phyloP scores from a whole-genome alignment of 164 flowering plant genomes.

The Vitis rotundifolia region DNA sequence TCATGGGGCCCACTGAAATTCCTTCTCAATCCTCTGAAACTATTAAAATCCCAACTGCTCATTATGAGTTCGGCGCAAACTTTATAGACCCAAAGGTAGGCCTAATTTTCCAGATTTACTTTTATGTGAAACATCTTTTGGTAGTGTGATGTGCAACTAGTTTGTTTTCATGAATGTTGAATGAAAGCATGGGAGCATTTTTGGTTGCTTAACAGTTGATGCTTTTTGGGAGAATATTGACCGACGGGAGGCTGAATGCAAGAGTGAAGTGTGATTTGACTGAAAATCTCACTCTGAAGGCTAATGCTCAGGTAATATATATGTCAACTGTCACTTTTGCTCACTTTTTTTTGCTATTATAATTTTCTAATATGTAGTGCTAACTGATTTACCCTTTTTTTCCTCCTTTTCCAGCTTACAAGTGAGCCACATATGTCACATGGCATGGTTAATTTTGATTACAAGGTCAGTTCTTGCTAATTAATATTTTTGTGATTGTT shows the following conservation, averaged over 20 bases:
- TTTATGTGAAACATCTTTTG: not conserved
- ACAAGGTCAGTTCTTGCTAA: conserved; percentile 55
- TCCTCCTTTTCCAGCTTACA: conserved; percentile 60
- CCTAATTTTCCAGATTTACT: not conserved
- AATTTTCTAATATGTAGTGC: not conserved
- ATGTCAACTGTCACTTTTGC: conserved; percentile 4
- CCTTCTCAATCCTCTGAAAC: conserved; percentile 85
- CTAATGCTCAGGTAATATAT: conserved; percentile 69
- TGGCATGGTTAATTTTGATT: conserved; percentile 83
- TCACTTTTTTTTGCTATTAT: not conserved
- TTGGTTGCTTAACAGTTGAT: conserved; percentile 48
- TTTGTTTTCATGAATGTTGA: not conserved
- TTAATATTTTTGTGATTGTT: not conserved
- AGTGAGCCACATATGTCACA: conserved; percentile 92
- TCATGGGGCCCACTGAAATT: conserved; percentile 85
- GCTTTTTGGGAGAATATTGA: conserved; percentile 84
- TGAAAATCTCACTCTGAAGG: conserved; percentile 71
- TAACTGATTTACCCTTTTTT: conserved; percentile 5
- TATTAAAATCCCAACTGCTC: conserved; percentile 82
- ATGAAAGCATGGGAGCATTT: not conserved
- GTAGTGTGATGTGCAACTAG: not conserved
- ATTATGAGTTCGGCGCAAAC: conserved; percentile 96
- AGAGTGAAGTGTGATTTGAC: conserved; percentile 75
- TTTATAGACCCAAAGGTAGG: conserved; percentile 85
- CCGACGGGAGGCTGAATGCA: conserved; percentile 87